Base-by-base conservation (phyloP, 345 rosid species). In the Rubroshorea leprosula region DNA sequence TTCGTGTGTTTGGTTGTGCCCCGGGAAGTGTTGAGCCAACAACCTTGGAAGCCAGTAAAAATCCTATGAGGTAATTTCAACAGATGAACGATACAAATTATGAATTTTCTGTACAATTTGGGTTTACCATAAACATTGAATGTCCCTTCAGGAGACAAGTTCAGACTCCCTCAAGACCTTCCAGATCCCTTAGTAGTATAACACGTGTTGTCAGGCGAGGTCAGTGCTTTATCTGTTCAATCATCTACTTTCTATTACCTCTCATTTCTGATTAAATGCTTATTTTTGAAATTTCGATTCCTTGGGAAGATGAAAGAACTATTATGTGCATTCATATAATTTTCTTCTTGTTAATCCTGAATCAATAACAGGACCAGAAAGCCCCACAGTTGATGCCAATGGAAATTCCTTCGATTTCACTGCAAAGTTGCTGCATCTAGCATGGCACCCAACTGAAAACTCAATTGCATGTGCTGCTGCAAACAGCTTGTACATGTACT, bases 401-500 rank as follows among this genome's bases (percentile, higher is more conserved):
- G 99, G 99, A 62, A 93, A 83, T 77, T 78, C 97, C 16, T 76
- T 85, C 24, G 97, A 90, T 72, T 85, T 85, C 78, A 80, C 90
- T 0, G 75, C 97, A 22, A 94, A 94, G 80, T 71, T 94, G 82
- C 92, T 90, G 62, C 99, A 94, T 76, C 75, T 94, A 66, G 96
- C 97, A 10, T 93, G 99, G 99, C 99, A 93, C 68, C 99, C 99
- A 15, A 74, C 85, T 0, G 97, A 93, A 72, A 90, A 90, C 66
- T 82, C 99, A 14, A 83, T 90, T 35, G 99, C 99, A 69, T 93
- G 99, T 77, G 99, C 99, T 45, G 99, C 99, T 61, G 92, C 97
- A 70, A 93, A 93, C 83, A 93, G 99, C 84, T 75, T 93, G 87
- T 93, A 93, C 85, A 87, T 93, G 99, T 93, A 93, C 74, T 93